phyloP scores from a whole-genome alignment of 2,329 filamentous ascomycete genomes.

The Cryphonectria radicalis region DNA sequence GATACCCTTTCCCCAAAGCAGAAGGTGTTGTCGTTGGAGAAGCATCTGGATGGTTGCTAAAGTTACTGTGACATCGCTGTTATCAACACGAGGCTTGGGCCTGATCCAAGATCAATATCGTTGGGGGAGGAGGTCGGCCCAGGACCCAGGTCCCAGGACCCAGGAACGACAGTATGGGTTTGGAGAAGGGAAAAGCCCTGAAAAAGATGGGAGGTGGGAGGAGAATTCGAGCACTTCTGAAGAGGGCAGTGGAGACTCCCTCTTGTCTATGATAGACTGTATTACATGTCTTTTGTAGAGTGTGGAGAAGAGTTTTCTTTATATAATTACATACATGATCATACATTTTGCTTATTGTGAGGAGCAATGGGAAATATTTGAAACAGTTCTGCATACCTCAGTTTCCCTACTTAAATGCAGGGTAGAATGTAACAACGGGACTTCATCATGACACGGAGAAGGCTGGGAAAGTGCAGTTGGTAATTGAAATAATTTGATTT shows the following conservation, averaged over 20 bases:
- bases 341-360: background rate
- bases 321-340: background rate
- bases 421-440: too few species aligned
- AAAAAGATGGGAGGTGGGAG: background rate
- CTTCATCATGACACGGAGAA: background rate
- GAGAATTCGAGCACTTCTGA: background rate
- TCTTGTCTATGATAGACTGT: background rate
- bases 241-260: background rate
- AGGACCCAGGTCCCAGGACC: too few species aligned
- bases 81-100: background rate
- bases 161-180: background rate
- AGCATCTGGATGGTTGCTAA: background rate
- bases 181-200: background rate
- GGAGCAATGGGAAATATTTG: background rate
- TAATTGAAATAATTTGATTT: background rate
- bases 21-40: background rate
- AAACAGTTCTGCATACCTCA: background rate
- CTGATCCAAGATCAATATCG: too few species aligned
- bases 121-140: background rate
- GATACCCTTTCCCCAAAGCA: too few species aligned
- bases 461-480: background rate
- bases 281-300: background rate
- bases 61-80: background rate
- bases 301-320: too few species aligned
- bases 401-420: background rate